Evolutionary conservation across 2,329 filamentous ascomycete genomes (phyloP).

Genomic region (Cladophialophora carrionii): DNA sequence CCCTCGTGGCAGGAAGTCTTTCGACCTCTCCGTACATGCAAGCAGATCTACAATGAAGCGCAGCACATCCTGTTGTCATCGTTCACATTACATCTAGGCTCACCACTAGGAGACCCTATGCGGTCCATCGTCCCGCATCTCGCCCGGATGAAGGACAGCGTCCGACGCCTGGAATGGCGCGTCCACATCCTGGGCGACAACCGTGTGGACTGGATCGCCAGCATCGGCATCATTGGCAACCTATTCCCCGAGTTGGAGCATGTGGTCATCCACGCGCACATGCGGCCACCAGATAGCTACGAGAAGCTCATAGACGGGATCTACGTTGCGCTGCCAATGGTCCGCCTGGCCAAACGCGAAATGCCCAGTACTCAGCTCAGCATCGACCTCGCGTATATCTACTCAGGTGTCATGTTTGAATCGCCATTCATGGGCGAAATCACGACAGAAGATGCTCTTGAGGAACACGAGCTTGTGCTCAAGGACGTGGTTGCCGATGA

Average conservation of each 20-base stretch:
- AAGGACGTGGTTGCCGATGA: conserved; percentile 29
- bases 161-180: conserved; percentile 19
- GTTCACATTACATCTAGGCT: conserved; percentile 17
- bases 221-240: conserved; percentile 11
- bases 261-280: conserved; percentile 24
- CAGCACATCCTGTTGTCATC: conserved; percentile 11
- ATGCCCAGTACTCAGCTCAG: conserved; percentile 8
- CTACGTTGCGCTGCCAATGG: conserved; percentile 19
- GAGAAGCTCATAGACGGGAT: conserved; percentile 19
- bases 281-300: conserved; percentile 27
- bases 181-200: conserved; percentile 29
- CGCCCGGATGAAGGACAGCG: conserved; percentile 8
- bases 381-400: conserved; percentile 24
- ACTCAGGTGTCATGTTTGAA: conserved; percentile 21
- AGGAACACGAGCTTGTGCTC: conserved; percentile 27
- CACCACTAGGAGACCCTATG: not conserved
- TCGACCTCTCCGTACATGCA: conserved; percentile 28
- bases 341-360: conserved; percentile 10
- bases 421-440: conserved; percentile 24
- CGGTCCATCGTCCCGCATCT: conserved; percentile 5
- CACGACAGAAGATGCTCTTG: conserved; percentile 20
- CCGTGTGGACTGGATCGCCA: conserved; percentile 8
- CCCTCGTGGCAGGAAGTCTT: conserved; percentile 15
- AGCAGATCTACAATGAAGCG: conserved; percentile 28
- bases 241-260: conserved; percentile 17